Percentiles rank a stretch among this genome's conserved stretches.
These are phyloP conservation scores for Leishmania lainsoni DNA, from an alignment of 208 protist genomes.

Conservation along the genomic window DNA sequence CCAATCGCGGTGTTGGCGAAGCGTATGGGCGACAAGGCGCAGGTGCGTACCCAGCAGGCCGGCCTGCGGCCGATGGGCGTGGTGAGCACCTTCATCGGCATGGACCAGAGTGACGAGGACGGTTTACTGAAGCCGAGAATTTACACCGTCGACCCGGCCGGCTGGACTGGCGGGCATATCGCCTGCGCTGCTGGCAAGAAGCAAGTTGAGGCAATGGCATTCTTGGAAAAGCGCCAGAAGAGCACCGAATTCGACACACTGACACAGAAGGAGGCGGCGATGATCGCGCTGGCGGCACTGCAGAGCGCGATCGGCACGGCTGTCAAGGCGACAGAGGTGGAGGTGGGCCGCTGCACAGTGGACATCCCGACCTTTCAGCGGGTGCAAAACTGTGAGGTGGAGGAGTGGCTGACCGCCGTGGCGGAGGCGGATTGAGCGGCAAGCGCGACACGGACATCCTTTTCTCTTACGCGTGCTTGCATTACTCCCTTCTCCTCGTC, in stretches of 20 bases:
- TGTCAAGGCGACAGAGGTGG: slow-evolving; percentile 81
- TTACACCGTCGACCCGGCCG: slow-evolving; percentile 95
- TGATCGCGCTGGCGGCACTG: slow-evolving; percentile 82
- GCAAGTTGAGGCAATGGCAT: slow-evolving; percentile 96
- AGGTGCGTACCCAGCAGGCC: slow-evolving; percentile 98
- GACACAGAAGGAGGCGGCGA: slow-evolving; percentile 75
- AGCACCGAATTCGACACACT: slow-evolving; percentile 76
- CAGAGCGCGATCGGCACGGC: slow-evolving; percentile 74
- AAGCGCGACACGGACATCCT: background rate
- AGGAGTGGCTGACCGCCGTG: slow-evolving; percentile 89
- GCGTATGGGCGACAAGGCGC: slow-evolving; percentile 95
- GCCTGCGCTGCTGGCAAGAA: slow-evolving; percentile 93
- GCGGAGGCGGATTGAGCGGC: slow-evolving; percentile 80
- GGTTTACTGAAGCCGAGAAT: slow-evolving; percentile 86
- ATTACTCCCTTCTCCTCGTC: background rate
- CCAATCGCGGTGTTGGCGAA: slow-evolving; percentile 96
- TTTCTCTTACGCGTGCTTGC: background rate
- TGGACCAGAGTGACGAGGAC: slow-evolving; percentile 92
- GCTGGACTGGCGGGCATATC: slow-evolving; percentile 93
- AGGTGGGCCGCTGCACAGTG: slow-evolving; percentile 74
- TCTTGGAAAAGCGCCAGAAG: slow-evolving; percentile 97
- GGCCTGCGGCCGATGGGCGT: slow-evolving; percentile 95
- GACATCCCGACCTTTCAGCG: slow-evolving; percentile 49
- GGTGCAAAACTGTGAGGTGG: slow-evolving; percentile 70
- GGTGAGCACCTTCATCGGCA: slow-evolving; percentile 92